phyloP scores from a whole-genome alignment of 2,329 filamentous ascomycete genomes.

The Epichloe amarillans region DNA sequence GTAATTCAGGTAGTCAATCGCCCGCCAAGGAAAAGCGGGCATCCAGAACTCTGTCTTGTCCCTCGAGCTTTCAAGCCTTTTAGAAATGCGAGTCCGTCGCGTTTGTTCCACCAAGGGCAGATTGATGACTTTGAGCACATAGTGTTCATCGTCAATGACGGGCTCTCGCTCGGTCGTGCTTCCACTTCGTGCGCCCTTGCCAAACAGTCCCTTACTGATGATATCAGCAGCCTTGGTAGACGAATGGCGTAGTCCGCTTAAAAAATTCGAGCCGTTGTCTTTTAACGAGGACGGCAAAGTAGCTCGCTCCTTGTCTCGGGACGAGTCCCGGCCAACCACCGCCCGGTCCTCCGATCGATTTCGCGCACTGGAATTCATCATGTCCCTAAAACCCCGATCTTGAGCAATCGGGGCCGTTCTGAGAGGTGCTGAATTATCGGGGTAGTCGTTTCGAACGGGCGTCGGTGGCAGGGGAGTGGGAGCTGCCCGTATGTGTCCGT shows the following conservation, averaged over 20 bases:
- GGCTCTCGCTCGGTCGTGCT: slow-evolving; percentile 53
- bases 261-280: slow-evolving; percentile 50
- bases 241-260: slow-evolving; percentile 60
- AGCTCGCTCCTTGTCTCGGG: slow-evolving; percentile 34
- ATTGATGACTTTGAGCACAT: slow-evolving; percentile 75
- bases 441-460: slow-evolving; percentile 14
- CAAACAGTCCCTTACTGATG: slow-evolving; percentile 70
- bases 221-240: slow-evolving; percentile 67
- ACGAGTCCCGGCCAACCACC: slow-evolving; percentile 28
- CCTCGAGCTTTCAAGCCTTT: slow-evolving; percentile 70
- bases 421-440: slow-evolving; percentile 24
- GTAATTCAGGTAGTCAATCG: slow-evolving; percentile 92
- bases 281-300: slow-evolving; percentile 41
- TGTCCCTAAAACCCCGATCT: slow-evolving; percentile 55
- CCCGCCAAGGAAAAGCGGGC: slow-evolving; percentile 88
- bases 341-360: slow-evolving; percentile 63
- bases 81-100: slow-evolving; percentile 80
- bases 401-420: slow-evolving; percentile 51
- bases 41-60: slow-evolving; percentile 99
- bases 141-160: slow-evolving; percentile 66
- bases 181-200: slow-evolving; percentile 61
- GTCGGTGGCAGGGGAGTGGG: slow-evolving; percentile 12
- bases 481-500: slow-evolving; percentile 24
- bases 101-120: slow-evolving; percentile 79
- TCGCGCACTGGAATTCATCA: slow-evolving; percentile 50